Base-by-base conservation (phyloP, 2,329 filamentous ascomycete species). In the Ophiostoma australiae region DNA sequence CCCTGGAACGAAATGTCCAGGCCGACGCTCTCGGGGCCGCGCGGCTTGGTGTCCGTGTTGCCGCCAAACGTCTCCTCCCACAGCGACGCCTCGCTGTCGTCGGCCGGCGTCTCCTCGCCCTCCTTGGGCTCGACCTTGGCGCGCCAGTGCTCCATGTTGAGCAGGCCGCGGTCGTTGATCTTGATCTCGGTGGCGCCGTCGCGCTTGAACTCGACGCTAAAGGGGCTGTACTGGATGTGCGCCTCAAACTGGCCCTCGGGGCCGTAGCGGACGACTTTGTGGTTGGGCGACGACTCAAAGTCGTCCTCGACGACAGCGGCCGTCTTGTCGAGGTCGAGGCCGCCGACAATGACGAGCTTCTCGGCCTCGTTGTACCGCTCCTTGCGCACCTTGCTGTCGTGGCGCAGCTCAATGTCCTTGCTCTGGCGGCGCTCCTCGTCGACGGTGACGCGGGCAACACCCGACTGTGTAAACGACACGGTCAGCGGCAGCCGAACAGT, bases 51-150 rank as follows among this genome's bases (percentile, higher is more conserved):
- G 80, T 99, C 95, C 0, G 94, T 98, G 79, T 95, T 97, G 73
- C 94, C 94, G 74, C 94, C 94, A 79, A 99, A 99, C 0, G 86
- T 88, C 82, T 99, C 95, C 7, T 99, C 95, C 95, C 95, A 99
- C 93, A 93, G 97, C 3, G 94, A 97, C 80, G 90, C 91, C 78
- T 97, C 91, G 74, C 95, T 91, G 74, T 91, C 87, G 17, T 27
- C 23, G n/a, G 52, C 44, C 15, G 44, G 15, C 6, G 82, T 80
- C 71, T 80, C 79, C 71, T 76, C 75, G 31, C 82, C 85, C n/a
- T 82, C 85, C 71, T 89, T 87, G 75, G 84, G 82, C 61, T 97
- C 94, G 20, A 93, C 81, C 85, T 97, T 97, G 63, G 90, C 86
- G 73, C 95, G 86, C 95, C 95, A 99, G 78, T 99, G 95, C 80